Evolutionary conservation across 176 grass and related monocot genomes (phyloP).

Genomic region (Tillandsia leiboldiana): DNA sequence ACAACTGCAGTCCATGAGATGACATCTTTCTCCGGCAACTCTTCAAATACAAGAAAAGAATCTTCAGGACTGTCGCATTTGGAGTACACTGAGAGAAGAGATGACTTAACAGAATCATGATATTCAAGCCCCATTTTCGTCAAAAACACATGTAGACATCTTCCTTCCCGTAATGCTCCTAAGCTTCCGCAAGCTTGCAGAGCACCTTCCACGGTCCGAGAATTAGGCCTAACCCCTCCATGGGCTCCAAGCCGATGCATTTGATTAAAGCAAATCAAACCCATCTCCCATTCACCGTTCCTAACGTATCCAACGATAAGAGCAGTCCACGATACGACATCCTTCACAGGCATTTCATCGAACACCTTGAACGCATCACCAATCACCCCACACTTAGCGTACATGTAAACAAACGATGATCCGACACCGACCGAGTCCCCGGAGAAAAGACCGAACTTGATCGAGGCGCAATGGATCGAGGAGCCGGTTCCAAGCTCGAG

Average conservation of each 20-base stretch:
- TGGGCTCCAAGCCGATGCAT: conserved; percentile 27
- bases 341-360: conserved; percentile 53
- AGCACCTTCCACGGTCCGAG: conserved; percentile 45
- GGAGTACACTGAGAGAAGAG: conserved; percentile 59
- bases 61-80: conserved; percentile 46
- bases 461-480: conserved; percentile 38
- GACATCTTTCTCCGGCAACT: conserved; percentile 49
- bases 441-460: conserved; percentile 37
- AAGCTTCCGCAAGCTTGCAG: conserved; percentile 47
- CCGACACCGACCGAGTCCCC: conserved; percentile 38
- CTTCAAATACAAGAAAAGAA: conserved; percentile 34
- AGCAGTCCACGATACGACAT: conserved; percentile 61
- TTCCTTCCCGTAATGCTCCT: conserved; percentile 27
- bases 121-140: conserved; percentile 28
- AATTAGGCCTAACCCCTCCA: conserved; percentile 29
- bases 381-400: conserved; percentile 35
- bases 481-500: conserved; percentile 27
- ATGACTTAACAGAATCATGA: conserved; percentile 21
- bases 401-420: conserved; percentile 62
- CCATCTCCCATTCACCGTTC: conserved; percentile 28
- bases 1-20: conserved; percentile 68
- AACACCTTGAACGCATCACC: conserved; percentile 37
- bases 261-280: conserved; percentile 26
- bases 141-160: conserved; percentile 43
- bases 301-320: conserved; percentile 53